Evolutionary conservation across 23 red algal species (phyloP).

Genomic region (Cyanidiococcus yangmingshanensis): DNA sequence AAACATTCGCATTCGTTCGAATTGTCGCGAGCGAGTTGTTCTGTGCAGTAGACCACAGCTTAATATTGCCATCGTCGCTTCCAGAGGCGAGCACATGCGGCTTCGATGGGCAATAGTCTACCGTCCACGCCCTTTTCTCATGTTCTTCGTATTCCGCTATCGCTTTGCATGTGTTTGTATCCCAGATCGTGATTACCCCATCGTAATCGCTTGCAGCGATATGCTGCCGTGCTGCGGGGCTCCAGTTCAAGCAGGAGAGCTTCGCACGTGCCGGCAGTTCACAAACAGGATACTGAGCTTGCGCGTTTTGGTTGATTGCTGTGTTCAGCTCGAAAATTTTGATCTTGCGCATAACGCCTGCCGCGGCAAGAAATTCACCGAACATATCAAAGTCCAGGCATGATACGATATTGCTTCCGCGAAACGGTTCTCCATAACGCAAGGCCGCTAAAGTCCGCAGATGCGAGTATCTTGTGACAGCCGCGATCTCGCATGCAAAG

Average conservation of each 20-base stretch:
- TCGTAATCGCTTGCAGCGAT: constrained; percentile 83
- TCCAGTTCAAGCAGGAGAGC: constrained; percentile 85
- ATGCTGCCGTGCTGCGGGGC: constrained; percentile 69
- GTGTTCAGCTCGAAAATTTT: constrained; percentile 88
- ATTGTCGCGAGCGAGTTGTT: constrained; percentile 49
- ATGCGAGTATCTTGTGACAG: neutral
- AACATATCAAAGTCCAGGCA: constrained; percentile 87
- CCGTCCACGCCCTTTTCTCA: constrained; percentile 70
- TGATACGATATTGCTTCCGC: constrained; percentile 67
- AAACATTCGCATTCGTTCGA: constrained; percentile 91
- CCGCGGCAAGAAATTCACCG: constrained; percentile 66
- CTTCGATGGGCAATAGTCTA: constrained; percentile 69
- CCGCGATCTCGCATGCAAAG: constrained; percentile 24
- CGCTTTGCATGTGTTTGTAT: constrained; percentile 30
- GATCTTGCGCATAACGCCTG: constrained; percentile 79
- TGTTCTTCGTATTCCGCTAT: constrained; percentile 84
- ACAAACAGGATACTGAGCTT: constrained; percentile 79
- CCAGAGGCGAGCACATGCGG: constrained; percentile 62
- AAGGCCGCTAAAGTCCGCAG: neutral
- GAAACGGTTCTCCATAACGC: constrained; percentile 36
- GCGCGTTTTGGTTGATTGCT: constrained; percentile 6
- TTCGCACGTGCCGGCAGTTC: constrained; percentile 78
- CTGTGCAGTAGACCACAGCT: constrained; percentile 62
- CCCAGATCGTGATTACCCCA: constrained; percentile 82
- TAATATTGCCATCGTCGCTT: constrained; percentile 80